These are phyloP conservation scores for Diaporthe capsici DNA, from an alignment of 2,329 filamentous ascomycete species.

Conservation along the genomic window DNA sequence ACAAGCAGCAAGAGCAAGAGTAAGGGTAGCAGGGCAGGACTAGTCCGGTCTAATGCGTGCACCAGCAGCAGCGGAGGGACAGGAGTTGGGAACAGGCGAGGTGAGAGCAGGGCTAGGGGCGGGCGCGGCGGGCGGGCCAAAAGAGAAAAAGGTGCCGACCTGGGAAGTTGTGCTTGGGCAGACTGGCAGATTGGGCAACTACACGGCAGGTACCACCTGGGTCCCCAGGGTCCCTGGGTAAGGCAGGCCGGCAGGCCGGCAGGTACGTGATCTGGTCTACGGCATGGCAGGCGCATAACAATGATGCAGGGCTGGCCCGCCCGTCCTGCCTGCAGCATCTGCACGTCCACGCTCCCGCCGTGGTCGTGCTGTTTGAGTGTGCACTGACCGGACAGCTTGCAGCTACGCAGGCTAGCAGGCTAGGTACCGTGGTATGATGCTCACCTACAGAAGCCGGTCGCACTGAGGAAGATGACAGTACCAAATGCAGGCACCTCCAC, in stretches of 20 bases:
- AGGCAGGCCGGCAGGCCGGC: constrained; percentile 1
- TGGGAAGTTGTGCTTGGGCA: constrained; percentile 16
- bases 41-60: constrained; percentile 3
- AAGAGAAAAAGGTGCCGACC: constrained; percentile 20
- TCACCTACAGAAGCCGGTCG: neutral
- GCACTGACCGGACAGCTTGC: neutral
- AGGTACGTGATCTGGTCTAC: constrained; percentile 2
- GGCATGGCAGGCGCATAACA: constrained; percentile 23
- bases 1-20: neutral
- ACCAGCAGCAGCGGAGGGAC: constrained; percentile 6
- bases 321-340: constrained; percentile 19
- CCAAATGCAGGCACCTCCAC: neutral
- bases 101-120: constrained; percentile 16
- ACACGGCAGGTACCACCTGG: neutral
- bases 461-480: constrained; percentile 30
- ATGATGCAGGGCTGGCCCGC: constrained; percentile 25
- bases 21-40: constrained; percentile 3
- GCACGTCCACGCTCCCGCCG: neutral
- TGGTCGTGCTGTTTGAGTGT: neutral
- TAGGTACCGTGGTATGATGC: neutral
- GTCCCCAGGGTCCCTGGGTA: neutral
- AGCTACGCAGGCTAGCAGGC: neutral
- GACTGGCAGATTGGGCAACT: constrained; percentile 20
- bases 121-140: constrained; percentile 19
- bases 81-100: constrained; percentile 5